Evolutionary conservation across 176 grass and related monocot species (phyloP), one percentile per base, ranked within the genome.

Genomic region (Alloteropsis semialata): DNA sequence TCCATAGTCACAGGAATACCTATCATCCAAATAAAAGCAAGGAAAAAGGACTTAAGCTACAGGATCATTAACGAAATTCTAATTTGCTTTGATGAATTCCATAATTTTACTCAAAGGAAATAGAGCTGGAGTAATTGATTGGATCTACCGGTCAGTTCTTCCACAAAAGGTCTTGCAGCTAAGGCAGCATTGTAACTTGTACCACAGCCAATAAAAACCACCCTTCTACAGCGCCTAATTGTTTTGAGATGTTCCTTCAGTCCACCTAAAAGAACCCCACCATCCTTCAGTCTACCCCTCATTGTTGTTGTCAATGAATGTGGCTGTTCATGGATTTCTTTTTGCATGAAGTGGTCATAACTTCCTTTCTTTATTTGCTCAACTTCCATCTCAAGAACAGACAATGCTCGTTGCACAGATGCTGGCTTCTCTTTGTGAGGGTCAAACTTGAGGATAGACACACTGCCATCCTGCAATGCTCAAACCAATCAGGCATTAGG

Each of bases 311-410:
- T 95, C 73, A 98, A 79, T 9, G 96, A 98, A 81, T 95, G 84
- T 32, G 90, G 92, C 22, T 98, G 96, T 55, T 98, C 96, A 68
- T 98, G 84, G 39, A 98, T 98, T 86, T 98, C 96, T 85, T 98
- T n/a, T 77, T 98, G 90, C 96, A 98, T 98, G 53, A 93, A 98
- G 56, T 98, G 90, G 50, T 98, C 92, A 82, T 93, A 98, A 51
- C 86, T 84, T 84, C 96, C 92, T 61, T 95, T 98, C 84, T 95
- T 98, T 88, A 95, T 98, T 87, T 98, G 96, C 34, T 98, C 92
- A 41, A 98, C 92, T 84, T 98, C 96, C 92, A 95, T 98, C 78
- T 98, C 96, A 57, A 98, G 82, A 77, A 98, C 90, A 86, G 86
- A n/a, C n/a, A 98, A 86, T 85, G 96, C 96, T 49, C 96, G 84